These are phyloP conservation scores for Kondoa malvinella DNA, from an alignment of 768 basidiomycete species.

Conservation along the genomic window DNA sequence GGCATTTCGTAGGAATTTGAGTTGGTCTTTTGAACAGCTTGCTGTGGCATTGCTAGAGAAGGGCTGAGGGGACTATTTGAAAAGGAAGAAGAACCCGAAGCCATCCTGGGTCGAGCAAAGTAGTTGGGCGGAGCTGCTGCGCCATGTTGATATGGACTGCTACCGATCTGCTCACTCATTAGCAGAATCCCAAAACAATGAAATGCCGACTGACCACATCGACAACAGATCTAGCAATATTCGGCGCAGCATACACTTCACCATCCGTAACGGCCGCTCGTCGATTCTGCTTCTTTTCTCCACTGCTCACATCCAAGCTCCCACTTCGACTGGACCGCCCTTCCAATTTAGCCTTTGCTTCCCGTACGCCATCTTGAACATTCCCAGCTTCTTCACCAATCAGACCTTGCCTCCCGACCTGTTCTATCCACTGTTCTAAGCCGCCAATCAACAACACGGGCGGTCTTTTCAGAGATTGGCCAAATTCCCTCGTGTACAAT, in stretches of 20 bases:
- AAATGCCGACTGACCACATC: not conserved
- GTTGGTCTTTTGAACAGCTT: not conserved
- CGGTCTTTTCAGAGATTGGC: slow-evolving; percentile 44
- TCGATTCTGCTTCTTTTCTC: not conserved
- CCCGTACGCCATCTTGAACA: not conserved
- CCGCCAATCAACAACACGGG: slow-evolving; percentile 78
- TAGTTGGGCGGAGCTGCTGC: not conserved
- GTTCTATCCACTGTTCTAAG: slow-evolving; percentile 55
- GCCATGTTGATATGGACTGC: not conserved
- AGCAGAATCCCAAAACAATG: not conserved
- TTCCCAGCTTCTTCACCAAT: slow-evolving; percentile 21
- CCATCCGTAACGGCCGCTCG: not conserved
- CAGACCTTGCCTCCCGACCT: slow-evolving; percentile 36
- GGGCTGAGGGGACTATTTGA: not conserved
- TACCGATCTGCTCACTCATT: not conserved
- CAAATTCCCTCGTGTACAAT: slow-evolving; percentile 7
- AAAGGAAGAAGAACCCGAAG: not conserved
- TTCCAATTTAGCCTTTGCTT: not conserved
- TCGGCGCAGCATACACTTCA: not conserved
- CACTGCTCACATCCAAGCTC: not conserved
- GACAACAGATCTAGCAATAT: not conserved
- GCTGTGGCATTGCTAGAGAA: not conserved
- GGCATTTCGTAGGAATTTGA: not conserved
- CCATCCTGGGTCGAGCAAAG: not conserved
- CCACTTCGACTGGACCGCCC: not conserved